A percentile compares a stretch with the other conserved stretches of the same genome.
Evolutionary conservation across 2,329 filamentous ascomycete genomes (phyloP).

Genomic region (Hypoxylon rubiginosum): DNA sequence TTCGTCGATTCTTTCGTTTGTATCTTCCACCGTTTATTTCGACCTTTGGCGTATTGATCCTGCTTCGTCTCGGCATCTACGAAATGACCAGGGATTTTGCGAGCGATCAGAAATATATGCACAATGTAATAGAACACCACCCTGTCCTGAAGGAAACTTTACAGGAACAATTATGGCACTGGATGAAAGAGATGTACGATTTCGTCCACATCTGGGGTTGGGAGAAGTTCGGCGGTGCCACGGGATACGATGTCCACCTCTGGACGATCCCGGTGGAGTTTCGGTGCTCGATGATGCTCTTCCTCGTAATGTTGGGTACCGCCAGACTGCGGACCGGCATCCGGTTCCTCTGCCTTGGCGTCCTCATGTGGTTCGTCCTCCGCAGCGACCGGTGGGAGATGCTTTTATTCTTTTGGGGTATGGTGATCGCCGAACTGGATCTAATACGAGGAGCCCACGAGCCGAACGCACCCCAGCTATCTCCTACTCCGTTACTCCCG

Average conservation of each 20-base stretch:
- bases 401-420: slow-evolving; percentile 67
- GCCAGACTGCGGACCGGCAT: slow-evolving; percentile 60
- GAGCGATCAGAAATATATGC: slow-evolving; percentile 58
- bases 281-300: slow-evolving; percentile 69
- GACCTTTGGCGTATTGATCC: slow-evolving; percentile 61
- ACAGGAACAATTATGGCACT: slow-evolving; percentile 60
- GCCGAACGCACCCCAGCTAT: slow-evolving; percentile 26
- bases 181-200: slow-evolving; percentile 62
- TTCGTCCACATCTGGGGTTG: slow-evolving; percentile 67
- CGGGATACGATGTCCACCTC: slow-evolving; percentile 69
- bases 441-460: slow-evolving; percentile 62
- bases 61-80: slow-evolving; percentile 62
- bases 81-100: slow-evolving; percentile 64
- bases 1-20: slow-evolving; percentile 65
- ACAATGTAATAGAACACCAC: slow-evolving; percentile 65
- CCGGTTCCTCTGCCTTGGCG: slow-evolving; percentile 59
- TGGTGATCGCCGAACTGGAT: slow-evolving; percentile 68
- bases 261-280: slow-evolving; percentile 76
- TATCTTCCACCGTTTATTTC: slow-evolving; percentile 66
- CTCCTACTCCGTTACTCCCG: slow-evolving; percentile 40
- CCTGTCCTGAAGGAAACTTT: slow-evolving; percentile 56
- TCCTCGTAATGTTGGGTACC: slow-evolving; percentile 65
- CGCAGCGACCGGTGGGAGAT: slow-evolving; percentile 67
- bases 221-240: slow-evolving; percentile 62
- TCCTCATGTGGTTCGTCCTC: slow-evolving; percentile 61